Percentiles rank a stretch among this genome's conserved stretches.
Evolutionary conservation across 371 early-diverging fungal genomes (phyloP).

Genomic region (Phascolomyces articulosus): DNA sequence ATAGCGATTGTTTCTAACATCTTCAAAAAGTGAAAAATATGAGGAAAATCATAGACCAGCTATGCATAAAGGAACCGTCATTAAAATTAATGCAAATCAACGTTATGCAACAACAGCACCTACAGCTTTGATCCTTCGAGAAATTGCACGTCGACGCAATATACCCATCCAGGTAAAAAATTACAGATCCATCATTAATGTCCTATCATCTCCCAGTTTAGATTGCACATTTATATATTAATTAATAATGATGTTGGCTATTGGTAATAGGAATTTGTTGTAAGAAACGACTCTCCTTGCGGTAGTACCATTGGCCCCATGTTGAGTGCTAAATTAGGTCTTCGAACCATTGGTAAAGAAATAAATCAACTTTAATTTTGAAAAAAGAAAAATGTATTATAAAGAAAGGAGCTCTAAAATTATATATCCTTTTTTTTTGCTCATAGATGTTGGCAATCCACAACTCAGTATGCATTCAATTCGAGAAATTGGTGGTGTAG

Average conservation of each 20-base stretch:
- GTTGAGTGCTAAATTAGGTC: slow-evolving; percentile 91
- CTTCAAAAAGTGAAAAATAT: slow-evolving; percentile 72
- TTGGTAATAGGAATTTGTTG: slow-evolving; percentile 78
- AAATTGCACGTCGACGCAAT: slow-evolving; percentile 72
- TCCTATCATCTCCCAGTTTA: too few species aligned
- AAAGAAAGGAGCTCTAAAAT: background rate
- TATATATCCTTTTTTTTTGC: background rate
- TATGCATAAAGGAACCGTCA: slow-evolving; percentile 94
- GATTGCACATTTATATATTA: too few species aligned
- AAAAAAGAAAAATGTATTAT: background rate
- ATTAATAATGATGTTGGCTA: background rate
- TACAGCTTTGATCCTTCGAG: slow-evolving; percentile 81
- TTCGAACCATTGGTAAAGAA: slow-evolving; percentile 86
- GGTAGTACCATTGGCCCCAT: slow-evolving; percentile 93
- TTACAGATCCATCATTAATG: too few species aligned
- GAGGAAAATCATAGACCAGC: slow-evolving; percentile 91
- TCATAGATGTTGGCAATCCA: slow-evolving; percentile 89
- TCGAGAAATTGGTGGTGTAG: slow-evolving; percentile 91
- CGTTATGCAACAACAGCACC: slow-evolving; percentile 94
- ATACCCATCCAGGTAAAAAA: slow-evolving; percentile 80
- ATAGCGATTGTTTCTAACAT: background rate
- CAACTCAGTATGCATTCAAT: slow-evolving; percentile 96
- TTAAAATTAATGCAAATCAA: slow-evolving; percentile 96
- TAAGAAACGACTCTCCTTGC: slow-evolving; percentile 87
- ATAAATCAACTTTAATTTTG: background rate